Evolutionary conservation across 2,329 filamentous ascomycete species (phyloP).

Genomic region (Geosmithia flava): DNA sequence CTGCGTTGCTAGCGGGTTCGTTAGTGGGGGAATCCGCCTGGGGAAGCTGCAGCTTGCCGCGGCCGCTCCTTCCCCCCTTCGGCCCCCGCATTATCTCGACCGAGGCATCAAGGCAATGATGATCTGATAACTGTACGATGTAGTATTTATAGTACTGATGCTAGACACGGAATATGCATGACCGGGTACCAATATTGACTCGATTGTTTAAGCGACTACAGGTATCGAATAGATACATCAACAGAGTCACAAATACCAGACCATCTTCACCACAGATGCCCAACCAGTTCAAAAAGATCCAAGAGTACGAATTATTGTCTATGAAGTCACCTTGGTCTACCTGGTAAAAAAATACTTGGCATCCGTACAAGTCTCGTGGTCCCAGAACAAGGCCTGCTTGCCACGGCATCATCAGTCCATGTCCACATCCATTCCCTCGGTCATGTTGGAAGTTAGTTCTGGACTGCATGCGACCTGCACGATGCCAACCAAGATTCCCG

Average conservation of each 20-base stretch:
- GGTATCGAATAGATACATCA: too few relatives aligned
- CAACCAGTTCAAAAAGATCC: background rate
- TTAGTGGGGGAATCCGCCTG: background rate
- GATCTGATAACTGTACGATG: too few relatives aligned
- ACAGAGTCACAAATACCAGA: too few relatives aligned
- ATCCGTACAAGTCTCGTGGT: background rate
- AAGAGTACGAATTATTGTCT: background rate
- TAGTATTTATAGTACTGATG: too few relatives aligned
- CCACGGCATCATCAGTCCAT: background rate
- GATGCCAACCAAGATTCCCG: background rate
- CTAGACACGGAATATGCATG: background rate
- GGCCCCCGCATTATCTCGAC: background rate
- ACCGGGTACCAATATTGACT: too few relatives aligned
- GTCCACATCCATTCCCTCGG: background rate
- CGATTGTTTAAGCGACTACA: too few relatives aligned
- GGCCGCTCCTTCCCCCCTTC: background rate
- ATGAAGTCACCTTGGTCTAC: background rate
- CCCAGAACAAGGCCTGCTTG: background rate
- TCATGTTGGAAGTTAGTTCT: background rate
- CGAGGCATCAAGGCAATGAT: background rate
- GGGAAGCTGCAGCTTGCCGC: background rate
- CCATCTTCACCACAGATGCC: too few relatives aligned
- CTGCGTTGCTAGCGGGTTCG: too few relatives aligned
- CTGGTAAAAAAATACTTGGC: background rate
- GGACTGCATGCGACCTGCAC: background rate